Evolutionary conservation across 208 protist species (phyloP), one percentile per base, ranked within the genome.

Genomic region (Dictyostelium gargantuum): DNA sequence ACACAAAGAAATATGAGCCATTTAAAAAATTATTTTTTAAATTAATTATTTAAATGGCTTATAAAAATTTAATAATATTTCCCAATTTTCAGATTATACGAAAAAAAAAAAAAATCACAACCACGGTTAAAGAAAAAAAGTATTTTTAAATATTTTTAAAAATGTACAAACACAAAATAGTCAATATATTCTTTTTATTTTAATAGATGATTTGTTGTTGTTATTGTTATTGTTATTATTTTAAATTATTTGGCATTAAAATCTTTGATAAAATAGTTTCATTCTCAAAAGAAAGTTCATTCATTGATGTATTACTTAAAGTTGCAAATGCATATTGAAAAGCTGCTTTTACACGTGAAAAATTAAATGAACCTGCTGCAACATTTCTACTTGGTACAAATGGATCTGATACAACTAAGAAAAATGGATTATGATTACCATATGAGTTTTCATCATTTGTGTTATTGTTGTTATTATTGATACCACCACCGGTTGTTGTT

Each of bases 281-380:
- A 48, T 77, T 89, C 68, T 89, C 82, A 63, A 54, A 54, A 32
- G 82, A 76, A 21, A 50, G 44, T 74, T 85, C 80, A 26, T 89
- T 89, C 82, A 89, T 89, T 19, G 68, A 79, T 5, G 82, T 50
- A 50, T 89, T 89, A 38, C 82, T 89, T 2, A 89, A 38, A 23
- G 82, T 68, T 6, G 74, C 82, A 52, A 89, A 89, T 21, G 82
- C 82, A 66, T 89, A 89, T 66, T 89, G 82, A 52, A 89, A 89
- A 42, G 82, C 82, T 19, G 82, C 82, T 77, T 89, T 89, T 10
- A 89, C 82, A n/a, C 82, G n/a, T 63, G 66, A 29, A 66, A 89
- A 89, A 68, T 77, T 79, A 32, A 89, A 89, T 40, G 82, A 58
- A 21, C 82, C 82, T 21, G 70, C 63, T 5, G 82, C 82, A 15